These are phyloP conservation scores for Dictyostelium firmibasis DNA, from an alignment of 78 protist species.

Conservation along the genomic window DNA sequence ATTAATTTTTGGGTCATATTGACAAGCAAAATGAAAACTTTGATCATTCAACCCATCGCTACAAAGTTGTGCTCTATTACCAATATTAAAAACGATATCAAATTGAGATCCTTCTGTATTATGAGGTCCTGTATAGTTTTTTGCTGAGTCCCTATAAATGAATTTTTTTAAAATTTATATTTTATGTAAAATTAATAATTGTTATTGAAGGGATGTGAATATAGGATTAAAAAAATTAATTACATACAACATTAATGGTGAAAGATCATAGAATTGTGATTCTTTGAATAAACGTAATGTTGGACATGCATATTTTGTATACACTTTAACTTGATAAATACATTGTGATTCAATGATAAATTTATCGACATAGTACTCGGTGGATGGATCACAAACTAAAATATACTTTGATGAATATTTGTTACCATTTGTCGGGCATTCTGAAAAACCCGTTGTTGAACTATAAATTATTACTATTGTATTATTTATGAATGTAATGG, in stretches of 20 bases:
- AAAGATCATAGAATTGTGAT: neutral
- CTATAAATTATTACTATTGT: neutral
- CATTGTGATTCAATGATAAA: neutral
- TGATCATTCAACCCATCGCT: neutral
- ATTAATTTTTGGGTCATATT: neutral
- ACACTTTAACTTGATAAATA: neutral
- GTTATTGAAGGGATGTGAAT: neutral
- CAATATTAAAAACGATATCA: neutral
- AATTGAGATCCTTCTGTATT: neutral
- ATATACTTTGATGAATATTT: neutral
- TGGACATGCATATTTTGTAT: neutral
- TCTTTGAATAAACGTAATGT: neutral
- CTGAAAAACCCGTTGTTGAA: neutral
- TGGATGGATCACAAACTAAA: neutral
- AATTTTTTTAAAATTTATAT: too few species aligned
- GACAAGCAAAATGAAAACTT: neutral
- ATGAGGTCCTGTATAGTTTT: neutral
- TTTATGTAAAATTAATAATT: neutral
- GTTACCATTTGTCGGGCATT: neutral
- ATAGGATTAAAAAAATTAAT: too few species aligned
- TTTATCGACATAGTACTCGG: neutral
- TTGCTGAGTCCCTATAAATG: neutral
- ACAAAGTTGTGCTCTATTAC: neutral
- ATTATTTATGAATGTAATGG: neutral
- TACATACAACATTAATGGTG: neutral